Evolutionary conservation across 2,329 filamentous ascomycete genomes (phyloP), one percentile per base, ranked within the genome.

Genomic region (Fusarium graminum): DNA sequence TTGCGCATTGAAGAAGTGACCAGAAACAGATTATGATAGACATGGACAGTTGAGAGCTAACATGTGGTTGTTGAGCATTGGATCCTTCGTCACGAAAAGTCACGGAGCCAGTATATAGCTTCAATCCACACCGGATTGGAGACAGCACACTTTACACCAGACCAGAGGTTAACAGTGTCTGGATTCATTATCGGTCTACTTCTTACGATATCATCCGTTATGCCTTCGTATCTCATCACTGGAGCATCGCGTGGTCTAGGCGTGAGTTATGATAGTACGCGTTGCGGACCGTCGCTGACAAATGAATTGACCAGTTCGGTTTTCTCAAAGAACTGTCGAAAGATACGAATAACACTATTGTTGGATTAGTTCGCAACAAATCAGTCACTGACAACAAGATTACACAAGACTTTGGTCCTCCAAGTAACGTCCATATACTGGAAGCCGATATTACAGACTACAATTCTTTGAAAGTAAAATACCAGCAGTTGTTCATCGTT

Each of bases 141-240:
- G 22, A 6, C 22, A 22, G 22, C 22, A 4, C 22, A 22, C 4
- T 22, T 6, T 22, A 22, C 6, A 22, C 22, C 6, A 22, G 22
- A 22, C 22, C 22, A 6, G 22, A 22, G 22, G 22, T 6, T 22
- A 6, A 22, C 22, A 22, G 22, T 22, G 6, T 6, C 22, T 22
- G 6, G 4, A 22, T 22, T 22, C 22, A 6, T 22, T 22, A 22
- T 6, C 6, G 4, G 6, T 4, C 22, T 22, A 6, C 22, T 22
- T 22, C 6, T 6, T 22, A 22, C 22, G 6, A 4, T 4, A 22
- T 22, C 22, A 3, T 43, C 1, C 5, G 8, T 5, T 17, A 50
- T 50, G 46, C 13, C 46, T 28, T 40, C 34, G 12, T 50, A 40
- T 40, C 34, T 50, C 2, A 13, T 40, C 17, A 50, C 34, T 40